phyloP scores from a whole-genome alignment of 257 asterid genomes.

The Fraxinus quadrangulata region DNA sequence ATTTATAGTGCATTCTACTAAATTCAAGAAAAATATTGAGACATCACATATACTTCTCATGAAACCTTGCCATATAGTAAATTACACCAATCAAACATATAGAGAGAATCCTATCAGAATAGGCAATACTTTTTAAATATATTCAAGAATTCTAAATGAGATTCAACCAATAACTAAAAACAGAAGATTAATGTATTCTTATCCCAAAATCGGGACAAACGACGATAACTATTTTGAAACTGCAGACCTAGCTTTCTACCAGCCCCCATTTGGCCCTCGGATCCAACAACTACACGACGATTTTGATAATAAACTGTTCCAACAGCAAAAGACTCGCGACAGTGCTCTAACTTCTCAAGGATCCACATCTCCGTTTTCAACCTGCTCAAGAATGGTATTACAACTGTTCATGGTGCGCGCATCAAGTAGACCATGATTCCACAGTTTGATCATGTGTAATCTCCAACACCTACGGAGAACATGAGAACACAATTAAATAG shows the following conservation, averaged over 20 bases:
- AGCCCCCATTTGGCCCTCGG: neutral
- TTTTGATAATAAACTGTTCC: neutral
- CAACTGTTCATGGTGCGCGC: constrained; percentile 80
- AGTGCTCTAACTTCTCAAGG: constrained; percentile 24
- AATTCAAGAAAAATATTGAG: no score
- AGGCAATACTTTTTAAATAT: neutral
- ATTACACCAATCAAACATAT: neutral
- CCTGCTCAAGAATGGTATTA: constrained; percentile 53
- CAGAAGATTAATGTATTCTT: neutral
- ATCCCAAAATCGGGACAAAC: neutral
- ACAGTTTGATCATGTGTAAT: constrained; percentile 80
- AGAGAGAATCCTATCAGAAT: neutral
- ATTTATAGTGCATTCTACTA: no score
- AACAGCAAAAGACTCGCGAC: neutral
- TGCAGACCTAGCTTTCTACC: neutral
- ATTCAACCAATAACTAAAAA: neutral
- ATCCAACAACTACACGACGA: neutral
- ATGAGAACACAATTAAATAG: constrained; percentile 9
- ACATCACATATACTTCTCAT: no score
- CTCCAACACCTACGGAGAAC: constrained; percentile 83
- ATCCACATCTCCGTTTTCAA: constrained; percentile 43
- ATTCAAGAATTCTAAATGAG: neutral
- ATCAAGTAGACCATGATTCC: constrained; percentile 96
- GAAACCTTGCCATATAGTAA: neutral
- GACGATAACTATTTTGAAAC: neutral